Base-by-base conservation (phyloP, 768 basidiomycete genomes). In the Tulasnella sp. region DNA sequence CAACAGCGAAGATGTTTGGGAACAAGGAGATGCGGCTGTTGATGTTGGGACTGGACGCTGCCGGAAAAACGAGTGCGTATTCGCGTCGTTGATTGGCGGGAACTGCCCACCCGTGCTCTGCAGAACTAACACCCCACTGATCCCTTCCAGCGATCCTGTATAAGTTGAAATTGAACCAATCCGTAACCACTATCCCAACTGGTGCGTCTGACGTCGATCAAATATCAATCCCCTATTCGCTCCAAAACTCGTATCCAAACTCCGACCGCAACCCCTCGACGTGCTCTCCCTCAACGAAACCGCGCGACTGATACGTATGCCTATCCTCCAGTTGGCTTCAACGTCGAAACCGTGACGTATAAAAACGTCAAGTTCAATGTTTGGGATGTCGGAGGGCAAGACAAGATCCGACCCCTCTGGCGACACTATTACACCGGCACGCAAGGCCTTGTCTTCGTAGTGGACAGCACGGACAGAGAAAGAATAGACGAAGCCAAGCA, bases 371-470 rank as follows among this genome's bases (percentile, higher is more conserved):
- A 70, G 40, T 74, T 80, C 66, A 75, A 72, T 14, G 76, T 76
- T 2, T 83, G 80, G 82, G 81, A 84, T 67, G 69, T 80, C 57
- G 83, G 82, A 63, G 80, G 79, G 19, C 79, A 79, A 63, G 73
- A 71, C 63, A 75, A 73, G 61, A 71, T 75, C 51, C 62, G 70
- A 23, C 71, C 71, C 27, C 69, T 78, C 50, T 74, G 71, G 73
- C 68, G 71, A 62, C 75, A 76, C 65, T 75, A 75, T 64, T 75
- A 74, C 66, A 74, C 74, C 0, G 74, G 73, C 40, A 75, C 74
- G 0, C 74, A 75, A 66, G 74, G 74, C 15, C 66, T 75, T 40
- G 73, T 75, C 61, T 75, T 75, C 57, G 74, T 75, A 41, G 74
- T 75, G 62, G 74, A 75, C 60, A 72, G 71, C 39, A 69, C 69